These are phyloP conservation scores for Trifolium pratense DNA, from an alignment of 306 rosid species.

Conservation along the genomic window DNA sequence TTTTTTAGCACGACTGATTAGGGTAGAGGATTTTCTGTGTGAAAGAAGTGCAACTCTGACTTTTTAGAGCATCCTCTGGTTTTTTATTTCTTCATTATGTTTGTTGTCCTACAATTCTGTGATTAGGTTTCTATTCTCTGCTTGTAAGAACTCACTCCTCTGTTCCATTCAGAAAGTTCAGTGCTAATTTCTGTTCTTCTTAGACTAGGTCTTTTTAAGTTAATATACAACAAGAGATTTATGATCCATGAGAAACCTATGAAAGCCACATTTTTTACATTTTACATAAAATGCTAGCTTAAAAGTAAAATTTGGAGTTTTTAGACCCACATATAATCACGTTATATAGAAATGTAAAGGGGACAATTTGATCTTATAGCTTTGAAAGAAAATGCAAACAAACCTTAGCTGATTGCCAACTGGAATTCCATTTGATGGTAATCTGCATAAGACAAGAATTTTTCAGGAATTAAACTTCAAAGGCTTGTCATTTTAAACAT, in stretches of 20 bases:
- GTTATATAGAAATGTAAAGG: constrained; percentile 20
- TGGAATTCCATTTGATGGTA: constrained; percentile 68
- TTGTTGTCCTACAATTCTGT: background rate
- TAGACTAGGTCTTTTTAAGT: background rate
- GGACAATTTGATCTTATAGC: constrained; percentile 17
- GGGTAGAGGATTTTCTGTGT: background rate
- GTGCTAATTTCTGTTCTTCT: background rate
- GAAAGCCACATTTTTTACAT: constrained; percentile 18
- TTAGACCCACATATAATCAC: background rate
- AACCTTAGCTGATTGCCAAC: constrained; percentile 86
- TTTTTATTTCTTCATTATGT: background rate
- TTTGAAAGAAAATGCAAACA: constrained; percentile 33
- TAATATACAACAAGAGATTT: background rate
- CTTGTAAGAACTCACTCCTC: background rate
- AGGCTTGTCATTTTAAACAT: constrained; percentile 31
- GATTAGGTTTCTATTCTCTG: background rate
- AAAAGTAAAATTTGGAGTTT: constrained; percentile 9
- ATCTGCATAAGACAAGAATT: constrained; percentile 53
- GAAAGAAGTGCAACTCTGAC: background rate
- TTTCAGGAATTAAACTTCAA: constrained; percentile 33
- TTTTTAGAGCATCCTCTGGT: constrained; percentile 1
- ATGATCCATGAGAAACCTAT: constrained; percentile 16
- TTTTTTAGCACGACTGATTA: background rate
- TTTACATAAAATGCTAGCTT: constrained; percentile 17
- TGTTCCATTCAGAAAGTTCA: background rate